A percentile compares a stretch with the other conserved stretches of the same genome.
phyloP scores from a whole-genome alignment of 2,329 filamentous ascomycete species.

The Truncatella angustata region DNA sequence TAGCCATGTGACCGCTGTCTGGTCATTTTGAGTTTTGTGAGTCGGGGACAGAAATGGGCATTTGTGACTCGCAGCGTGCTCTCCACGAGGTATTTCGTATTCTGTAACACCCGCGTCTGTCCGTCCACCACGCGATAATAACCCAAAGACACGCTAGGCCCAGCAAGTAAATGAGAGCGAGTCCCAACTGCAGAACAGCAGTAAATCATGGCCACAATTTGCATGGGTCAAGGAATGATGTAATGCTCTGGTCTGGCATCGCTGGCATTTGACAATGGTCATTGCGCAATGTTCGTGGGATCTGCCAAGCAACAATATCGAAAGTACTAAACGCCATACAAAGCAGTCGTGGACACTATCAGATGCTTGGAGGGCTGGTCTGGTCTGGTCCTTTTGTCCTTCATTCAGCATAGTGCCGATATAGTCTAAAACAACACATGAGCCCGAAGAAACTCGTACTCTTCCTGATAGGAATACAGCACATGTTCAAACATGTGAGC shows the following conservation, averaged over 20 bases:
- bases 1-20: neutral
- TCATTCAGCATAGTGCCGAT: no score
- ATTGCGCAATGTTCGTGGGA: no score
- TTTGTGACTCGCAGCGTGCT: neutral
- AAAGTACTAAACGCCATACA: no score
- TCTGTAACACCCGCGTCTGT: constrained; percentile 9
- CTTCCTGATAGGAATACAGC: no score
- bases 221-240: neutral
- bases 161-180: neutral
- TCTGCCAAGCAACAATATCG: no score
- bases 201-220: neutral
- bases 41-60: neutral
- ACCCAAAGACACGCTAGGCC: neutral
- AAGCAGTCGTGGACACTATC: no score
- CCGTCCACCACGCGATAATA: constrained; percentile 9
- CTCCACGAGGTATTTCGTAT: constrained; percentile 6
- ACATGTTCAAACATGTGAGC: constrained; percentile 4
- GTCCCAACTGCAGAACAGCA: neutral
- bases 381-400: no score
- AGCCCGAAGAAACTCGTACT: neutral
- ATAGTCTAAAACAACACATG: neutral
- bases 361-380: no score
- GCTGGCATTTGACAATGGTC: no score
- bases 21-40: neutral
- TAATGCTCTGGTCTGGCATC: neutral